Evolutionary conservation across 352 stramenopile genomes (phyloP).

Genomic region (Phytophthora pini): DNA sequence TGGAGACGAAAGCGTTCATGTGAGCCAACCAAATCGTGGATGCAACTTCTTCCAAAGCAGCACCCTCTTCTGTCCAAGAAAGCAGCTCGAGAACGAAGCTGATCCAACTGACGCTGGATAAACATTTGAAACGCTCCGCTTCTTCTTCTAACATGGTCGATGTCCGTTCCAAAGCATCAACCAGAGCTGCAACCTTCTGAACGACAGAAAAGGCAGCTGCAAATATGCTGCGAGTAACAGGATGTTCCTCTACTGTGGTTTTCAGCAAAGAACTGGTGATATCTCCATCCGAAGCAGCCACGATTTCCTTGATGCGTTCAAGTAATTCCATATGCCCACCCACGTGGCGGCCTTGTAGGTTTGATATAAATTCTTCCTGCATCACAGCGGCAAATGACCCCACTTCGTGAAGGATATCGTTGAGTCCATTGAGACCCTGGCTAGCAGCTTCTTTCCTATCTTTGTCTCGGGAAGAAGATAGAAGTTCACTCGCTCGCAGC

Average conservation of each 20-base stretch:
- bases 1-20: slow-evolving; percentile 33
- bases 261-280: too few species aligned
- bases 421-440: slow-evolving; percentile 21
- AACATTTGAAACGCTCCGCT: slow-evolving; percentile 15
- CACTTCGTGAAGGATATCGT: slow-evolving; percentile 35
- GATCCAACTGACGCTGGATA: slow-evolving; percentile 27
- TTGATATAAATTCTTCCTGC: slow-evolving; percentile 44
- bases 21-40: slow-evolving; percentile 20
- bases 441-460: slow-evolving; percentile 6
- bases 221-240: slow-evolving; percentile 29
- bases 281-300: slow-evolving; percentile 5
- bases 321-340: slow-evolving; percentile 5
- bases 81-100: slow-evolving; percentile 18
- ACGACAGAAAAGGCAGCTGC: slow-evolving; percentile 26
- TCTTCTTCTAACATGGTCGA: slow-evolving; percentile 16
- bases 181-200: slow-evolving; percentile 26
- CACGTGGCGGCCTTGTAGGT: slow-evolving; percentile 31
- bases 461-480: slow-evolving; percentile 10
- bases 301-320: slow-evolving; percentile 14
- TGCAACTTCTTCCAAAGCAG: slow-evolving; percentile 6
- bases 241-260: slow-evolving; percentile 10
- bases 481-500: slow-evolving; percentile 34
- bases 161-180: slow-evolving; percentile 15
- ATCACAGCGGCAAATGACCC: slow-evolving; percentile 30
- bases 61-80: slow-evolving; percentile 5